A percentile compares a stretch with the other conserved stretches of the same genome.
These are phyloP conservation scores for Crucibulum laeve DNA, from an alignment of 768 basidiomycete genomes.

Conservation along the genomic window DNA sequence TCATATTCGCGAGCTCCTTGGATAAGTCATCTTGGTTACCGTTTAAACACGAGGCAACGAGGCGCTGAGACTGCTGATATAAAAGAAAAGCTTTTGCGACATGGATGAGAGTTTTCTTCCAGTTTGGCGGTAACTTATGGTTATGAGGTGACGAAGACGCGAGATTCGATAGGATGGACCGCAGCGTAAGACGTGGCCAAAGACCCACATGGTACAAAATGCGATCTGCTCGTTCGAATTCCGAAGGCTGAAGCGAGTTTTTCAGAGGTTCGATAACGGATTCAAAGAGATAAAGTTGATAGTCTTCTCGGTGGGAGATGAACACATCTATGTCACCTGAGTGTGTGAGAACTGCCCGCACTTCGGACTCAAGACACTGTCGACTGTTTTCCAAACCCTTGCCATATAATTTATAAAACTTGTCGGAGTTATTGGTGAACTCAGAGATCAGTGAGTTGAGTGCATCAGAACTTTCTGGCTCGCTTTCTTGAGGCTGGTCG, in stretches of 20 bases:
- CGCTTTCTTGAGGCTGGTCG: not conserved
- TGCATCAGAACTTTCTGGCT: not conserved
- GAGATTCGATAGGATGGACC: constrained; percentile 23
- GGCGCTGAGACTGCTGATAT: constrained; percentile 31
- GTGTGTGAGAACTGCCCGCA: not conserved
- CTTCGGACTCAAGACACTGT: not conserved
- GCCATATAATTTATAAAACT: not conserved
- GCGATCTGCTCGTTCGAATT: not conserved
- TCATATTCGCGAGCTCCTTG: constrained; percentile 18
- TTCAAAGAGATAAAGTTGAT: not conserved
- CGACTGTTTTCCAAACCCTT: not conserved
- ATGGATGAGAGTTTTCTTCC: constrained; percentile 22
- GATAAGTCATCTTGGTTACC: constrained; percentile 21
- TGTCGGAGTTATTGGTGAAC: not conserved
- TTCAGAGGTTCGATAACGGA: not conserved
- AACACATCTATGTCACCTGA: not conserved
- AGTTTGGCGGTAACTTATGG: constrained; percentile 13
- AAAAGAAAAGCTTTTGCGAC: constrained; percentile 24
- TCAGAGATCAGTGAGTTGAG: not conserved
- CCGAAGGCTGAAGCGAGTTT: not conserved
- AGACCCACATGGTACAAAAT: constrained; percentile 12
- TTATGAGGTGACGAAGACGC: constrained; percentile 14
- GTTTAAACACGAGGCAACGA: constrained; percentile 18
- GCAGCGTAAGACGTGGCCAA: constrained; percentile 33
- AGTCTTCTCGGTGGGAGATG: not conserved